Conservation (phyloP, 2,329 filamentous ascomycete species). For the Orbilia ellipsospora region DNA sequence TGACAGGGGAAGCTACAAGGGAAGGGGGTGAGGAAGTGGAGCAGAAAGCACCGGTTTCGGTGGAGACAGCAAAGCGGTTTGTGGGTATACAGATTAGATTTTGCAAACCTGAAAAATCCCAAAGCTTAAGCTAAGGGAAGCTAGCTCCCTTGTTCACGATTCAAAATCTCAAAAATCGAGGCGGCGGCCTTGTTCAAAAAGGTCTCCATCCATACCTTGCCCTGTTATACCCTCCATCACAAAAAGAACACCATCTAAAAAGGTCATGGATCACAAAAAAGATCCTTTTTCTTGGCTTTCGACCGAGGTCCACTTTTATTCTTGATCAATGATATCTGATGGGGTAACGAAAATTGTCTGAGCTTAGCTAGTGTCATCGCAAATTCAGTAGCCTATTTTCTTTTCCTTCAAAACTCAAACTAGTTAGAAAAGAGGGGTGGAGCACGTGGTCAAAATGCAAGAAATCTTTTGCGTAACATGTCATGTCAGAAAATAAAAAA, state of each 20-base stretch:
- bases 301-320: background rate
- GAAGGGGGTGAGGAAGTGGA: background rate
- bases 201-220: background rate
- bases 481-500: conserved; percentile 38
- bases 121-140: background rate
- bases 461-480: conserved; percentile 53
- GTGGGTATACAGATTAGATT: no score
- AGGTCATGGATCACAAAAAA: conserved; percentile 22
- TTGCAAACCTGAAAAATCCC: conserved; percentile 1
- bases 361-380: no score
- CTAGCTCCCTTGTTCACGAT: background rate
- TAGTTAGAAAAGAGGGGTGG: conserved; percentile 38
- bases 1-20: background rate
- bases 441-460: conserved; percentile 50
- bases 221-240: conserved; percentile 22
- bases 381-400: no score
- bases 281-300: background rate
- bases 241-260: background rate
- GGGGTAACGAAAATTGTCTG: no score
- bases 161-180: conserved; percentile 17
- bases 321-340: background rate
- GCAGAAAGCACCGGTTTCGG: no score
- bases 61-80: no score
- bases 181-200: background rate
- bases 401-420: background rate